Percentiles rank a stretch among this genome's conserved stretches.
Conservation (phyloP, 768 basidiomycete genomes). For the Rubroboletus satanas region DNA sequence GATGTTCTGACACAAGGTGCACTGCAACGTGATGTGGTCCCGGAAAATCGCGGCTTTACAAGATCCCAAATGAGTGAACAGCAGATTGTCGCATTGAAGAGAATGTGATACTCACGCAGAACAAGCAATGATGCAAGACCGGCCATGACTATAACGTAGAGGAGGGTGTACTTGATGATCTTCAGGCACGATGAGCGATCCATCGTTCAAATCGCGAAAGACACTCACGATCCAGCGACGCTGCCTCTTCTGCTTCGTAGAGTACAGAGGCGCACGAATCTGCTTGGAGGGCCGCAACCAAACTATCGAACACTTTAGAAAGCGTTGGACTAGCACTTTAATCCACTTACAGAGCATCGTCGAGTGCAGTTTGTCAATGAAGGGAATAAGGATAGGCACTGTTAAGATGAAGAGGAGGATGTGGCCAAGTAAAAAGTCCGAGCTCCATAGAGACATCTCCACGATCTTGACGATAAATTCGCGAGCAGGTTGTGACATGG, state of each 20-base stretch:
- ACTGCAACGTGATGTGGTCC: constrained; percentile 69
- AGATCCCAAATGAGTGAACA: constrained; percentile 12
- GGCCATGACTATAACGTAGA: constrained; percentile 76
- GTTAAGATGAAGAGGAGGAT: constrained; percentile 85
- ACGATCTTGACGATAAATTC: constrained; percentile 98
- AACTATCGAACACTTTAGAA: constrained; percentile 44
- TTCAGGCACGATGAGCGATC: constrained; percentile 24
- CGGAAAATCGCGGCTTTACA: constrained; percentile 74
- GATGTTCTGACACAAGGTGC: constrained; percentile 82
- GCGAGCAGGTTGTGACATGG: constrained; percentile 92
- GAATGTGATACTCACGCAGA: constrained; percentile 55
- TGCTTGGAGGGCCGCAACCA: constrained; percentile 96
- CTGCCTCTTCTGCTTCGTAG: constrained; percentile 89
- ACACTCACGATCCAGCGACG: constrained; percentile 80
- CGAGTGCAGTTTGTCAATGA: constrained; percentile 84
- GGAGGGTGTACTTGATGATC: constrained; percentile 81
- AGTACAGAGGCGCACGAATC: constrained; percentile 89
- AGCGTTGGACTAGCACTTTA: background rate
- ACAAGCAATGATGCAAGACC: constrained; percentile 78
- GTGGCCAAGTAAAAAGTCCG: constrained; percentile 87
- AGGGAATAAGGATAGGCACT: constrained; percentile 81
- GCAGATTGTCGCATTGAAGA: background rate
- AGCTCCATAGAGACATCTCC: constrained; percentile 95
- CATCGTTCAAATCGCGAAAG: background rate
- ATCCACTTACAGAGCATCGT: constrained; percentile 79